Percentiles rank a stretch among this genome's conserved stretches.
Evolutionary conservation across 164 flowering plant genomes (phyloP).

Genomic region (Vitis rupestris): DNA sequence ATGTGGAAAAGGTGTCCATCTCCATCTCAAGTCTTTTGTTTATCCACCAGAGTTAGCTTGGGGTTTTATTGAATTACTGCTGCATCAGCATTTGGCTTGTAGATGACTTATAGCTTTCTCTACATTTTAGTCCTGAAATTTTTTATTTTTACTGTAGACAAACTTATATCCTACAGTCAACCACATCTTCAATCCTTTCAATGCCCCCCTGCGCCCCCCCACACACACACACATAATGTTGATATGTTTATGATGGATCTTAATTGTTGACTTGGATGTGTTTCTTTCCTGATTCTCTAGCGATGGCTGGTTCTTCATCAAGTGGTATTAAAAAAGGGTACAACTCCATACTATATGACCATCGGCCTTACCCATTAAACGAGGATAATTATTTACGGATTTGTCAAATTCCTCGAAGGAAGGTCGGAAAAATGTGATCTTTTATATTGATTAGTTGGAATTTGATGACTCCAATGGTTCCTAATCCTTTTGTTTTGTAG

Average conservation of each 20-base stretch:
- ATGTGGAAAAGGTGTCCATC: too few species aligned
- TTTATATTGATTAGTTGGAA: background rate
- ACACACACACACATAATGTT: background rate
- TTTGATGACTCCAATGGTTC: background rate
- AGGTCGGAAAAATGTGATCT: slow-evolving; percentile 20
- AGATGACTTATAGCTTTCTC: too few species aligned
- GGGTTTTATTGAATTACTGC: too few species aligned
- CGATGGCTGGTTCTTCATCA: slow-evolving; percentile 19
- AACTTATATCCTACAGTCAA: too few species aligned
- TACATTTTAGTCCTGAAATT: too few species aligned
- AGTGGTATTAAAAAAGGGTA: background rate
- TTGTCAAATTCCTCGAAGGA: slow-evolving; percentile 41
- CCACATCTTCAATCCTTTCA: too few species aligned
- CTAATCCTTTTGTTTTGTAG: slow-evolving; percentile 8
- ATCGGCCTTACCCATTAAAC: slow-evolving; percentile 26
- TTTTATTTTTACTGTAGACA: too few species aligned
- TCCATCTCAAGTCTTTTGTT: too few species aligned
- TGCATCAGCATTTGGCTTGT: too few species aligned
- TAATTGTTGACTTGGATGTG: background rate
- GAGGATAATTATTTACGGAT: slow-evolving; percentile 42
- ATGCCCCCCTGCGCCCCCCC: too few species aligned
- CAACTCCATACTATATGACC: slow-evolving; percentile 31
- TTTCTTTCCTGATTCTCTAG: slow-evolving; percentile 7
- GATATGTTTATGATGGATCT: background rate
- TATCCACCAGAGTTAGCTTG: too few species aligned